Evolutionary conservation across 1,284 basidiomycete species (phyloP), one percentile per base, ranked within the genome.

Genomic region (Marasmius fiardii): DNA sequence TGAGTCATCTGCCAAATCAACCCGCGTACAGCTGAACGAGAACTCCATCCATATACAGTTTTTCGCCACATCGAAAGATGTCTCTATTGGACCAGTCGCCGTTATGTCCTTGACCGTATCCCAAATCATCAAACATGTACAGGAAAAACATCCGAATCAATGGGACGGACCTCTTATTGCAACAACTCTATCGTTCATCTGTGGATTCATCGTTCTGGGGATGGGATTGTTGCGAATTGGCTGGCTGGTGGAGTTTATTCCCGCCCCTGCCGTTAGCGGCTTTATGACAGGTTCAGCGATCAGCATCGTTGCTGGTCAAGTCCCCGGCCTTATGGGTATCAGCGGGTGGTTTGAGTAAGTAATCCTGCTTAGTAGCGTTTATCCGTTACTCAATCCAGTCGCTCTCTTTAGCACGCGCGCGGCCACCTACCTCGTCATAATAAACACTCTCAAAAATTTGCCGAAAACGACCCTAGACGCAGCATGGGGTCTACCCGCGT

Each of bases 181-280:
- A 2, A 92, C 88, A 4, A 85, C 86, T 0, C 71, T 98, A 20
- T 90, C 96, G 0, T 89, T 98, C 68, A 80, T 98, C 45, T 91
- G 86, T 68, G 96, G 96, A 39, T 92, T 95, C 70, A 93, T 97
- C 69, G 90, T 93, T n/a, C 83, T 98, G 39, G 92, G 82, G 37
- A 88, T 99, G 44, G 96, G 97, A 55, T 73, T 98, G n/a, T 76
- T 99, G 3, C 83, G 96, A 26, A 67, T 98, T 5, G 96, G 96
- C 0, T 97, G 95, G 92, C 76, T 99, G 47, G 88, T 98, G 58
- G 96, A 98, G 69, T 96, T 98, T 69, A 98, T 97, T 61, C 89
- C 92, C 18, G 79, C 83, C 3, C 93, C 94, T 0, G 95, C 95
- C 6, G 92, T 98, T 39, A 92, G 92, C 60, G 95, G 94, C 14